phyloP scores from a whole-genome alignment of 2,329 filamentous ascomycete genomes.

The Gremmenia infestans region DNA sequence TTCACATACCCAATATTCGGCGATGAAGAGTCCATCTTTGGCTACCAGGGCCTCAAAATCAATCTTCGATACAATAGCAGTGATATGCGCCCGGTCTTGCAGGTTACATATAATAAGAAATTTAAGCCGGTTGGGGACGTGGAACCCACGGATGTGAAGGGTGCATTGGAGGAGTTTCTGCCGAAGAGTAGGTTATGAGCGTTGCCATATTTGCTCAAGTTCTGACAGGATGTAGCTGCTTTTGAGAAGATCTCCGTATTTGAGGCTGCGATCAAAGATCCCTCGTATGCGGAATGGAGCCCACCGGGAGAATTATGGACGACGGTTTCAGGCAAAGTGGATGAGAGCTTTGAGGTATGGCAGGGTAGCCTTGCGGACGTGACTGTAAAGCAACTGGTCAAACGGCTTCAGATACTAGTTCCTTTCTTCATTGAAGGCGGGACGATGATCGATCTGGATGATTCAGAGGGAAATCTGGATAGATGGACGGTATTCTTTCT shows the following conservation, averaged over 20 bases:
- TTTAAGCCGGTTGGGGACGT: constrained; percentile 64
- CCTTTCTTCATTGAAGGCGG: constrained; percentile 91
- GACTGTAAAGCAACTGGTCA: constrained; percentile 64
- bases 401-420: constrained; percentile 77
- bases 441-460: constrained; percentile 64
- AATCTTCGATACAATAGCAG: constrained; percentile 61
- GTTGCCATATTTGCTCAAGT: neutral
- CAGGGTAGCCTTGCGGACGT: constrained; percentile 67
- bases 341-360: constrained; percentile 78
- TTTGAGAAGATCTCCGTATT: constrained; percentile 61
- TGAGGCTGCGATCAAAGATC: constrained; percentile 47
- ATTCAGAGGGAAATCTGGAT: constrained; percentile 66
- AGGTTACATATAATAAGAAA: constrained; percentile 66
- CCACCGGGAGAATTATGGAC: constrained; percentile 73
- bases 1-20: constrained; percentile 93
- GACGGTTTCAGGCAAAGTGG: constrained; percentile 49
- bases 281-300: constrained; percentile 45
- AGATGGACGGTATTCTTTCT: constrained; percentile 92
- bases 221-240: constrained; percentile 46
- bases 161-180: constrained; percentile 51
- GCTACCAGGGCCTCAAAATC: constrained; percentile 78
- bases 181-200: constrained; percentile 52
- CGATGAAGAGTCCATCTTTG: constrained; percentile 87
- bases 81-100: constrained; percentile 74
- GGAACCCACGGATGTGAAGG: constrained; percentile 63